phyloP scores from a whole-genome alignment of 78 protist genomes.

The Pigoraptor vietnamica region DNA sequence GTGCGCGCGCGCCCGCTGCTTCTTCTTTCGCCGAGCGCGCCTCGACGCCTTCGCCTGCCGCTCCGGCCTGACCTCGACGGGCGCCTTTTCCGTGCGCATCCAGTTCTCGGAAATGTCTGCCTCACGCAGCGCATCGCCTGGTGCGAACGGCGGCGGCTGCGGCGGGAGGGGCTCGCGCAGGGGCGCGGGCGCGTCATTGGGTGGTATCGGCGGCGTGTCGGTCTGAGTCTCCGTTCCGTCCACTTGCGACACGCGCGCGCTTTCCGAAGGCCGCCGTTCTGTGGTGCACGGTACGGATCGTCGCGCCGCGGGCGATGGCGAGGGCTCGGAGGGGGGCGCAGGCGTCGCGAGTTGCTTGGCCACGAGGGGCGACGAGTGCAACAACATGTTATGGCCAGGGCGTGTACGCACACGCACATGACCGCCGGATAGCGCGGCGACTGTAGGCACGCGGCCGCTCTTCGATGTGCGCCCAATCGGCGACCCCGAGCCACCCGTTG shows the following conservation, averaged over 20 bases:
- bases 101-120: not conserved
- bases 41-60: not conserved
- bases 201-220: not conserved
- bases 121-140: not conserved
- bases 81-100: not conserved
- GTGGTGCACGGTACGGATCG: not conserved
- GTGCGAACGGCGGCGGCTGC: not conserved
- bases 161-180: not conserved
- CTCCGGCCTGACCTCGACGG: not conserved
- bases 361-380: not conserved
- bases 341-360: not conserved
- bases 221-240: not conserved
- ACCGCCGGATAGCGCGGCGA: not conserved
- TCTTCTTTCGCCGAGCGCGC: not conserved
- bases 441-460: not conserved
- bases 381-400: not conserved
- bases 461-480: not conserved
- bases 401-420: not conserved
- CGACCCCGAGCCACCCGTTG: not conserved
- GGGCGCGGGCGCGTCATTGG: not conserved
- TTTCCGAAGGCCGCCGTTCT: not conserved
- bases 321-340: not conserved
- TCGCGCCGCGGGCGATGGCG: not conserved
- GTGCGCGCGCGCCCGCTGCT: not conserved
- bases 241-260: too few species aligned